Evolutionary conservation across 2,329 filamentous ascomycete genomes (phyloP), one percentile per base, ranked within the genome.

Genomic region (Gliomastix tumulicola): DNA sequence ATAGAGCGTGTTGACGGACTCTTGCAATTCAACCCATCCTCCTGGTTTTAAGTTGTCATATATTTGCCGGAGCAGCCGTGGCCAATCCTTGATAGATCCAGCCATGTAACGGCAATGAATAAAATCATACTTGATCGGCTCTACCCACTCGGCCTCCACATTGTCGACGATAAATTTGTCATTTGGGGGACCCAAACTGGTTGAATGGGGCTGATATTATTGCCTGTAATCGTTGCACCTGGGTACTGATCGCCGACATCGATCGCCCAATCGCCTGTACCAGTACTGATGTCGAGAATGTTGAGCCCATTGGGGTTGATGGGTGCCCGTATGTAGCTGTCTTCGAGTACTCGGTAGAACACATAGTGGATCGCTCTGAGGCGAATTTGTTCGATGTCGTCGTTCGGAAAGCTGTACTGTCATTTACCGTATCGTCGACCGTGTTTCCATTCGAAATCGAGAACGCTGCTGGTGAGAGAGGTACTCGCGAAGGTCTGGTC

Each of bases 161-260:
- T 81, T 74, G 46, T 80, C 76, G 7, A 81, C 63, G 23, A 76
- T 50, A 47, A 79, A 80, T 6, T 60, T 63, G 36, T 77, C 63
- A 42, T 79, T 80, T 3, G 71, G 66, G 3, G 76, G 76, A 2
- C 79, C 65, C 56, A 59, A 64, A 9, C 53, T 51, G 63, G 64
- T 40, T 69, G 63, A 10, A 68, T 68, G 0, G 65, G 63, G 20
- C 61, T 62, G 0, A 66, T 44, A 25, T 68, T 60, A 19, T 57
- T 59, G 30, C 62, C 62, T 0, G 59, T 36, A 1, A 66, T 52
- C n/a, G 53, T 48, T 13, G 62, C 32, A 11, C 17, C 17, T 4
- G 32, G 32, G 16, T 16, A 22, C 8, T 16, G 12, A 17, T 34
- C 32, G 7, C 19, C 32, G 15, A 34, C 11, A 18, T 19, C 32